phyloP scores from a whole-genome alignment of 441 rosid species.

The Gossypium lobatum region DNA sequence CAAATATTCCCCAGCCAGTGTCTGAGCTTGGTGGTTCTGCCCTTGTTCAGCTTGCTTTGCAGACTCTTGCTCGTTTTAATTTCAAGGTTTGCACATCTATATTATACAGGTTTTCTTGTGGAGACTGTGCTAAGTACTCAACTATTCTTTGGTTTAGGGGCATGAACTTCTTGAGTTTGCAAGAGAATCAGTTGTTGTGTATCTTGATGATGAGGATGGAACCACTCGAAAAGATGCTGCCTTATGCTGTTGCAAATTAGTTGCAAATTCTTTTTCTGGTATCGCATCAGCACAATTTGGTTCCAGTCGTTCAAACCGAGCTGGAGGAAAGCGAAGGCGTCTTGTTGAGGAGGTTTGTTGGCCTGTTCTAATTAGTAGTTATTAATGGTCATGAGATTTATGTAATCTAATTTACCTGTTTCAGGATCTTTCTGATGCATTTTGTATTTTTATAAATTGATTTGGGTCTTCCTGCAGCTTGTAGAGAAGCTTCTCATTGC shows the following conservation, averaged over 20 bases:
- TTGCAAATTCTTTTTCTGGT: slow-evolving; percentile 84
- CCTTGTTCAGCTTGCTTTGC: slow-evolving; percentile 92
- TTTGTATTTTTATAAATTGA: slow-evolving; percentile 28
- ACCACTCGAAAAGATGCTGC: slow-evolving; percentile 95
- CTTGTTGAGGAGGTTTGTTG: slow-evolving; percentile 86
- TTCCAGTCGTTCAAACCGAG: slow-evolving; percentile 70
- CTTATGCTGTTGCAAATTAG: slow-evolving; percentile 90
- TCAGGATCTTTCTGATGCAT: slow-evolving; percentile 10
- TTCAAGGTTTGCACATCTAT: slow-evolving; percentile 57
- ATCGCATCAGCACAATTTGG: slow-evolving; percentile 50
- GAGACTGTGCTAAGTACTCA: slow-evolving; percentile 23
- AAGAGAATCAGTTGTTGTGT: slow-evolving; percentile 81
- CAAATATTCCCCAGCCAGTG: slow-evolving; percentile 53
- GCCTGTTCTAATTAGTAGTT: slow-evolving; percentile 38
- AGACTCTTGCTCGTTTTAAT: slow-evolving; percentile 93
- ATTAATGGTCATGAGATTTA: slow-evolving; percentile 10
- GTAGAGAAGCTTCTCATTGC: slow-evolving; percentile 98
- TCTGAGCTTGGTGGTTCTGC: slow-evolving; percentile 68
- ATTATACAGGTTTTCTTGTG: slow-evolving; percentile 9
- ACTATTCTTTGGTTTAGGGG: slow-evolving; percentile 56
- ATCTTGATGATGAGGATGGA: slow-evolving; percentile 96
- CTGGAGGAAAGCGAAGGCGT: slow-evolving; percentile 78
- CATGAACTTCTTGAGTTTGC: slow-evolving; percentile 98
- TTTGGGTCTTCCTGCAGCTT: slow-evolving; percentile 55
- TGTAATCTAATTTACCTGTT: neutral